phyloP scores from a whole-genome alignment of 2,329 filamentous ascomycete genomes.

The Ophiostoma sp. region DNA sequence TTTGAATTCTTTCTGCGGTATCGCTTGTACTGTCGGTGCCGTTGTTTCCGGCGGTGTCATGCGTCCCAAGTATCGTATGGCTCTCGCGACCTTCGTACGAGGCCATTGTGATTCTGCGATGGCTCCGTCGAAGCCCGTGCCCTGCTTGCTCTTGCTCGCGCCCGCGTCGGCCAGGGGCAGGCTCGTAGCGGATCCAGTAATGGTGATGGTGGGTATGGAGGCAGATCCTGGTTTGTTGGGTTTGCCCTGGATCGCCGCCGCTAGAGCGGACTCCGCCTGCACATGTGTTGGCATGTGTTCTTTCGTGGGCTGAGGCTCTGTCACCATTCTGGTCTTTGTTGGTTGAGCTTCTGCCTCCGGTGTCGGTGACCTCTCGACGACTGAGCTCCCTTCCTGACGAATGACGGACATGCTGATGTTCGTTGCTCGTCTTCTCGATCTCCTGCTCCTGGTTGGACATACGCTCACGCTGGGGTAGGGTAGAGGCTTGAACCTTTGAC shows the following conservation, averaged over 20 bases:
- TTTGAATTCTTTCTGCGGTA: slow-evolving; percentile 1
- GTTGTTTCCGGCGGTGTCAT: neutral
- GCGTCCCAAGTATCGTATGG: neutral
- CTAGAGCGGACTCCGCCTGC: neutral
- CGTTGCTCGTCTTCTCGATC: neutral
- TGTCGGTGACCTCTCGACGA: neutral
- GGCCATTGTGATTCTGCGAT: slow-evolving; percentile 2
- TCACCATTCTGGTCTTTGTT: neutral
- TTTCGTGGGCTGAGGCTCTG: neutral
- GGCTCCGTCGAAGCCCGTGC: neutral
- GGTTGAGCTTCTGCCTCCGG: neutral
- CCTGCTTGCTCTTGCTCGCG: slow-evolving; percentile 28
- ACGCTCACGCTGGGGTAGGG: neutral
- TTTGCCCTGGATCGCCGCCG: neutral
- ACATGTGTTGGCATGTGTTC: neutral
- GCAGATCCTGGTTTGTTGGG: slow-evolving; percentile 40
- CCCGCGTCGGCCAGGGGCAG: slow-evolving; percentile 28
- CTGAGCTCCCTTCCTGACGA: neutral
- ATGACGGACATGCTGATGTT: neutral
- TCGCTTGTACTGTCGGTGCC: no score
- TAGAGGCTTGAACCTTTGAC: neutral
- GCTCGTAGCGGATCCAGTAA: slow-evolving; percentile 51
- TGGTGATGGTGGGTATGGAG: slow-evolving; percentile 63
- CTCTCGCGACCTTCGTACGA: neutral
- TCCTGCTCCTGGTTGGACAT: neutral